Conservation (phyloP, 176 grass and related monocot genomes). For the Musa acuminata region DNA sequence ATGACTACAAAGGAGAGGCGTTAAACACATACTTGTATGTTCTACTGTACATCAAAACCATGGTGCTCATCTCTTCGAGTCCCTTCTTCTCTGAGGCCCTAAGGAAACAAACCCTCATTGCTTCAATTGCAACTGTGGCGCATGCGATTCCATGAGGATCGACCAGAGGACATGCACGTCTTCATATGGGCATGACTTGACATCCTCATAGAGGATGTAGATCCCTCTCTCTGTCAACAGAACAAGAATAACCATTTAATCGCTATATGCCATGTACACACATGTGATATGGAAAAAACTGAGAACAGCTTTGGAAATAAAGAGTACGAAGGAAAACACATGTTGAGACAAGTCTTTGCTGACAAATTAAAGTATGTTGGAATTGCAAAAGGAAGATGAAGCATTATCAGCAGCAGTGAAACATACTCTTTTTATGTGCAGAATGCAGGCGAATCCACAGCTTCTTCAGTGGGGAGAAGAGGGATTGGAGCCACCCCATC, state of each 20-base stretch:
- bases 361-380: too few relatives aligned
- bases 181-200: conserved; percentile 91
- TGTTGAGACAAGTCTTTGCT: too few relatives aligned
- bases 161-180: conserved; percentile 96
- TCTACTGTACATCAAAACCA: neutral
- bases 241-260: neutral
- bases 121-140: conserved; percentile 49
- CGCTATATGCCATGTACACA: too few relatives aligned
- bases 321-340: too few relatives aligned
- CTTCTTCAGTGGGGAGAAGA: conserved; percentile 83
- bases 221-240: conserved; percentile 52
- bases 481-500: conserved; percentile 77
- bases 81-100: neutral
- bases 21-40: neutral
- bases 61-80: neutral
- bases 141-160: conserved; percentile 83
- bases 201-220: conserved; percentile 95
- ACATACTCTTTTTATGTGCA: conserved; percentile 64
- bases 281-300: too few relatives aligned
- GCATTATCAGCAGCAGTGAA: too few relatives aligned
- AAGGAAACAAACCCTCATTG: conserved; percentile 37
- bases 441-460: conserved; percentile 88
- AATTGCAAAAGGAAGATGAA: too few relatives aligned
- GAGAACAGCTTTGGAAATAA: too few relatives aligned
- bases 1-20: neutral